These are phyloP conservation scores for Polyporus tsugae DNA, from an alignment of 1,284 basidiomycete species.

Conservation along the genomic window DNA sequence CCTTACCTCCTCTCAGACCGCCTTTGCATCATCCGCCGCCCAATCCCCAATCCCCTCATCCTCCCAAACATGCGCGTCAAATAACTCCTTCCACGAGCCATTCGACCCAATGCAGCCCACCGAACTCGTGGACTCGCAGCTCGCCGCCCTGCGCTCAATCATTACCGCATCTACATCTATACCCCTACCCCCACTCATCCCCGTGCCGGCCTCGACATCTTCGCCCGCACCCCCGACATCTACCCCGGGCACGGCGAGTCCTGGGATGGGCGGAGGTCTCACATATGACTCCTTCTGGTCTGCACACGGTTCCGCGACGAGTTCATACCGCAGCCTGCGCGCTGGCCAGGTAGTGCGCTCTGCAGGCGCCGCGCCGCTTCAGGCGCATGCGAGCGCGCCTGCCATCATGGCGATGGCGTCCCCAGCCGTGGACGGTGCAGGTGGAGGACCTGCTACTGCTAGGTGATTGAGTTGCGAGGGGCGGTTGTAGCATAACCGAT, in stretches of 20 bases:
- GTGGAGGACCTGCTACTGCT: neutral
- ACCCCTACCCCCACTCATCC: constrained; percentile 23
- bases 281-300: constrained; percentile 78
- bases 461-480: neutral
- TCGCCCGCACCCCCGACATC: constrained; percentile 13
- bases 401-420: constrained; percentile 18
- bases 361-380: constrained; percentile 11
- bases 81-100: constrained; percentile 25
- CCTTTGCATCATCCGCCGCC: constrained; percentile 8
- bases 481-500: neutral
- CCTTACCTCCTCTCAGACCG: constrained; percentile 1
- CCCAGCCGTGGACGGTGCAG: neutral
- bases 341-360: constrained; percentile 7
- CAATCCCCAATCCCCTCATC: constrained; percentile 3
- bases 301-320: constrained; percentile 48
- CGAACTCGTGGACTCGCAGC: constrained; percentile 32
- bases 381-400: constrained; percentile 26
- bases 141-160: constrained; percentile 32
- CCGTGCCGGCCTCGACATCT: neutral
- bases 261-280: constrained; percentile 37
- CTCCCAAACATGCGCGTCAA: constrained; percentile 1
- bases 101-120: constrained; percentile 35
- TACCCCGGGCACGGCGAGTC: neutral
- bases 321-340: constrained; percentile 23
- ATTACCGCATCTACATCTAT: constrained; percentile 27